Conservation (phyloP, 768 basidiomycete genomes). For the Suillus occidentalis region DNA sequence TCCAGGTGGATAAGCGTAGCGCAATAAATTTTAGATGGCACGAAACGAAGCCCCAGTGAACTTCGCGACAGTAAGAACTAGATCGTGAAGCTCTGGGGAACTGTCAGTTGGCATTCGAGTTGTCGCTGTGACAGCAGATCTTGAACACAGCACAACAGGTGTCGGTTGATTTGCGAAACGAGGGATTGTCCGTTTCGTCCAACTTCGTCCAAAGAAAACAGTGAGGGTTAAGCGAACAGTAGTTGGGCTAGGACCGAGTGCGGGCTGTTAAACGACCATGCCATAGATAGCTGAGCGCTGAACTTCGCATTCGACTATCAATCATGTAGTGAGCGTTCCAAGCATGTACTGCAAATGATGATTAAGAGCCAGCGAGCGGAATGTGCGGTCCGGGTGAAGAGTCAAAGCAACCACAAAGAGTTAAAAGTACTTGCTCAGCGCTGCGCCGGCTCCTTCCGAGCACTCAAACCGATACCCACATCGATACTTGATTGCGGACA, state of each 20-base stretch:
- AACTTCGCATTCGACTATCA: background rate
- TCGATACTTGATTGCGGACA: background rate
- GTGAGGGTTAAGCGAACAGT: background rate
- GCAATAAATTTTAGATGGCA: too few species aligned
- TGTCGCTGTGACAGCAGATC: conserved; percentile 6
- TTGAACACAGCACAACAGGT: conserved; percentile 7
- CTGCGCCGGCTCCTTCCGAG: background rate
- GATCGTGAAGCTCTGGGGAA: too few species aligned
- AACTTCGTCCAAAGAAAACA: background rate
- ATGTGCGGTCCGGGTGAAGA: background rate
- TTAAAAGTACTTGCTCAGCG: background rate
- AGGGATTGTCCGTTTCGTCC: conserved; percentile 48
- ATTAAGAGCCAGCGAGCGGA: background rate
- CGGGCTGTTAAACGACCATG: background rate
- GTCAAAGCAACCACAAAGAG: background rate
- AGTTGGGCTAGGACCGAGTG: background rate
- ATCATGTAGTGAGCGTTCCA: background rate
- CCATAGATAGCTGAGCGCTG: background rate
- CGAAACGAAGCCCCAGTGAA: too few species aligned
- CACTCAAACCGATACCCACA: background rate
- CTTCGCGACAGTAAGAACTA: too few species aligned
- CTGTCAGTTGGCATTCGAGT: too few species aligned
- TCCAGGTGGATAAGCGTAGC: too few species aligned
- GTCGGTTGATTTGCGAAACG: conserved; percentile 46
- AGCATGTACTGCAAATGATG: too few species aligned